A percentile compares a stretch with the other conserved stretches of the same genome.
phyloP scores from a whole-genome alignment of 768 basidiomycete species.

The Floccularia luteovirens region DNA sequence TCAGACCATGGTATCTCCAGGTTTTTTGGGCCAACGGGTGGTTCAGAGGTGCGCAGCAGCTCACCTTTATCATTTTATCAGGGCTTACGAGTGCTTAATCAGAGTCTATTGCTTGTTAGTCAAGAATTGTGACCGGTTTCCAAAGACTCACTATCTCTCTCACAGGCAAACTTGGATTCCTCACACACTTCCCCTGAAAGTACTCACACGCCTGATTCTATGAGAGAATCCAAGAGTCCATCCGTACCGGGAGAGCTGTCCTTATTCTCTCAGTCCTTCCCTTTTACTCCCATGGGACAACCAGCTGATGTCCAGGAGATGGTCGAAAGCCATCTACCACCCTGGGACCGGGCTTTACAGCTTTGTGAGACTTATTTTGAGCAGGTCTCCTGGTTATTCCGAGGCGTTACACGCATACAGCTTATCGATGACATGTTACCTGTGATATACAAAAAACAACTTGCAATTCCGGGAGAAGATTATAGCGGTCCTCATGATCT shows the following conservation, averaged over 20 bases:
- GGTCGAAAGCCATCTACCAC: slow-evolving; percentile 47
- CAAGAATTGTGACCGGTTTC: neutral
- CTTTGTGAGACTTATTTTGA: slow-evolving; percentile 61
- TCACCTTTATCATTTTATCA: slow-evolving; percentile 2
- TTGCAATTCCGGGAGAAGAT: slow-evolving; percentile 28
- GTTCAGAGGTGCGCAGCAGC: slow-evolving; percentile 47
- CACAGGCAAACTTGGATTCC: slow-evolving; percentile 16
- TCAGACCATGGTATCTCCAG: slow-evolving; percentile 52
- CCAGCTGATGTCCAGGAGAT: slow-evolving; percentile 36
- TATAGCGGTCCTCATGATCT: slow-evolving; percentile 39
- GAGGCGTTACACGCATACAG: slow-evolving; percentile 54
- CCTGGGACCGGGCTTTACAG: slow-evolving; percentile 40
- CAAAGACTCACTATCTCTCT: slow-evolving; percentile 8
- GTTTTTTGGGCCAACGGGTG: slow-evolving; percentile 63
- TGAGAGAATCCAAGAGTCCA: slow-evolving; percentile 9
- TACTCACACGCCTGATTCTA: slow-evolving; percentile 15
- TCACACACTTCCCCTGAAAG: slow-evolving; percentile 12
- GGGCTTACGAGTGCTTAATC: slow-evolving; percentile 2
- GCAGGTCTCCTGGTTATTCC: slow-evolving; percentile 54
- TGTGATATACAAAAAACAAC: slow-evolving; percentile 50
- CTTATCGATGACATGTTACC: slow-evolving; percentile 59
- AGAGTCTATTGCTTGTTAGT: slow-evolving; percentile 20
- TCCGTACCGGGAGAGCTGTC: slow-evolving; percentile 19
- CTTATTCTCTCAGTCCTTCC: slow-evolving; percentile 55
- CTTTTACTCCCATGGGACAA: slow-evolving; percentile 53